Percentiles rank a stretch among this genome's conserved stretches.
These are phyloP conservation scores for Xylariaceae sp. DNA, from an alignment of 2,329 filamentous ascomycete genomes.

Conservation along the genomic window DNA sequence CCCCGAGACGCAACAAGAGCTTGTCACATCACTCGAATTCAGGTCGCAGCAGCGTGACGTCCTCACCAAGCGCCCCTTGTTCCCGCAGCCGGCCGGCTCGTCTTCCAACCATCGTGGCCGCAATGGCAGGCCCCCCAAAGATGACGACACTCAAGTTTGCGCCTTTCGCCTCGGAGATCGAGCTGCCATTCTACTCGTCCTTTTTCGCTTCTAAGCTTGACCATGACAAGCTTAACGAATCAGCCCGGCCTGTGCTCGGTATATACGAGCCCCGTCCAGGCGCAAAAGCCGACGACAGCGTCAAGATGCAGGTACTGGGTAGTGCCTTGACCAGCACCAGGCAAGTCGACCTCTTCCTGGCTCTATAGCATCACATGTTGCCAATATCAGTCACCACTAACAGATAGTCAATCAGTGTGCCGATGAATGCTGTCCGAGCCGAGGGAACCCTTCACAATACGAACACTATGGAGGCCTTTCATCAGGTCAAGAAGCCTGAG, in stretches of 20 bases:
- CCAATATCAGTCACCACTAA: background rate
- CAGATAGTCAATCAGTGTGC: constrained; percentile 46
- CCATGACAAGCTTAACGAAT: constrained; percentile 94
- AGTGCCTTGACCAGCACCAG: constrained; percentile 79
- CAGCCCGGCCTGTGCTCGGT: constrained; percentile 78
- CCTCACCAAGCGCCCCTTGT: too few relatives aligned
- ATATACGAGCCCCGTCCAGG: constrained; percentile 78
- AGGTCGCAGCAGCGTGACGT: too few relatives aligned
- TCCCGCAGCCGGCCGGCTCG: background rate
- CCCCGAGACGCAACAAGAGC: too few relatives aligned
- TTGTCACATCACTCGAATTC: too few relatives aligned
- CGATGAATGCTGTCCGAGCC: constrained; percentile 70
- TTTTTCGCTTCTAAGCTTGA: constrained; percentile 94
- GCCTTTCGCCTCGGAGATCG: constrained; percentile 89
- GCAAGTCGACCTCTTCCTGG: constrained; percentile 52
- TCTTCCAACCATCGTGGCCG: background rate
- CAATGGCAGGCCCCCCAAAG: constrained; percentile 2
- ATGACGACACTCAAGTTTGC: constrained; percentile 63
- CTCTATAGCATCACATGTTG: constrained; percentile 1
- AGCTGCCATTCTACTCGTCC: constrained; percentile 89
- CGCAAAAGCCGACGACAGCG: constrained; percentile 69
- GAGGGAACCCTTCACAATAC: constrained; percentile 95
- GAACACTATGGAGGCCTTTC: constrained; percentile 94
- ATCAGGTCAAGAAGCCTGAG: constrained; percentile 71
- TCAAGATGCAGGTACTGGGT: constrained; percentile 85